Base-by-base conservation (phyloP, 768 basidiomycete species). In the Amanita muscaria region DNA sequence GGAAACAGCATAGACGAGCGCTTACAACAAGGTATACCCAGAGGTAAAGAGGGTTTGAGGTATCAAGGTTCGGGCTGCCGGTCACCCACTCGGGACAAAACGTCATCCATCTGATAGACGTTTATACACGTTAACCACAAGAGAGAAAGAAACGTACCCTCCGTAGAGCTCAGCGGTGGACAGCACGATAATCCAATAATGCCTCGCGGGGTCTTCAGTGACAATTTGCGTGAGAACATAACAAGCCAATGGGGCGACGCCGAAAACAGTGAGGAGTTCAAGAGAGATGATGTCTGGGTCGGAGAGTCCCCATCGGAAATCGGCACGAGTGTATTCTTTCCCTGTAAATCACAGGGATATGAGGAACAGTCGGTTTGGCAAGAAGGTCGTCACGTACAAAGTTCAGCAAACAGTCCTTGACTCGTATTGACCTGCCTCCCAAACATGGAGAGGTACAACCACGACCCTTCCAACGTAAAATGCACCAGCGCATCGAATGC, bases 41-140 rank as follows among this genome's bases (percentile, higher is more conserved):
- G 42, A 88, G 69, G 56, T 79, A 74, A 29, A 88, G 62, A 21
- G 68, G 64, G 53, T 87, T 85, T 6, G 80, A 82, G 0, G 76
- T 85, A 54, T 83, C 71, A 42, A 90, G 62, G 58, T 72, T 84
- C 1, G 79, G 77, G 54, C 76, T 83, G 15, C 83, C 85, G 1
- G 74, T 79, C 38, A 90, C 64, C 86, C 86, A 89, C 62, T 89
- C 88, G 1, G 88, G 88, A 55, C 79, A 81, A 63, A 90, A 90
- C 2, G 87, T 90, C 88, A 90, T 88, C 80, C 80, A 88, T 23
- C 80, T 81, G n/a, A 48, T 25, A 27, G 15, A 23, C 27, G 27
- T 12, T 12, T 6, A 6, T 29, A 29, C 12, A 12, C 7, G 6
- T 29, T 29, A 29, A 29, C 27, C 7, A 29, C 12, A 12, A 6